Evolutionary conservation across 805 yeast species (phyloP), one percentile per base, ranked within the genome.

Genomic region (Candida argentea): DNA sequence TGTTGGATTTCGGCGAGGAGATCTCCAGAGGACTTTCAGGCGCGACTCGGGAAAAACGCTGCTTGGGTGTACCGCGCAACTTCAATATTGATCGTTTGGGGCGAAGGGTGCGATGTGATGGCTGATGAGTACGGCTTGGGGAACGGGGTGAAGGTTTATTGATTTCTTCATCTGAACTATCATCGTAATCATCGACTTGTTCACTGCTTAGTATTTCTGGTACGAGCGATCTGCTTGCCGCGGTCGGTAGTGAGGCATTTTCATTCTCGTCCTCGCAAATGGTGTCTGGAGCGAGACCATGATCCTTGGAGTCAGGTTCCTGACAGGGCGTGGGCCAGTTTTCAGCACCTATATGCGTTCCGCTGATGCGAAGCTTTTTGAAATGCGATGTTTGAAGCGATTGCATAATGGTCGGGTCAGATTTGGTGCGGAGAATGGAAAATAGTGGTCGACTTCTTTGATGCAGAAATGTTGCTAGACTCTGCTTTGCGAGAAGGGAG

Each of bases 31-130:
- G n/a, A n/a, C n/a, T n/a, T n/a, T n/a, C n/a, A n/a, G n/a, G n/a
- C n/a, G n/a, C n/a, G n/a, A n/a, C n/a, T n/a, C n/a, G n/a, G n/a
- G n/a, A n/a, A n/a, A n/a, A n/a, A n/a, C n/a, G n/a, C n/a, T n/a
- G n/a, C n/a, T n/a, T n/a, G n/a, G n/a, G 14, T 16, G 14, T 10
- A 18, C 9, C 16, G 8, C 25, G 12, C 25, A 40, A 30, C 39
- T 61, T 61, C 27, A 61, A 39, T n/a, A 61, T 61, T n/a, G 63
- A 56, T 21, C 51, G 42, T 36, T 57, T 56, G 1, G 68, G 68
- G 37, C 57, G 52, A 20, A 61, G 40, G 3, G 45, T 51, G 27
- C 56, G 60, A 38, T 61, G 68, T 16, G 59, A 55, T 4, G 68
- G 68, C 31, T 51, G 49, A 32, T 58, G 64, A 28, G 59, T 60